Evolutionary conservation across 768 basidiomycete species (phyloP), one percentile per base, ranked within the genome.

Genomic region (Suillus sp.): DNA sequence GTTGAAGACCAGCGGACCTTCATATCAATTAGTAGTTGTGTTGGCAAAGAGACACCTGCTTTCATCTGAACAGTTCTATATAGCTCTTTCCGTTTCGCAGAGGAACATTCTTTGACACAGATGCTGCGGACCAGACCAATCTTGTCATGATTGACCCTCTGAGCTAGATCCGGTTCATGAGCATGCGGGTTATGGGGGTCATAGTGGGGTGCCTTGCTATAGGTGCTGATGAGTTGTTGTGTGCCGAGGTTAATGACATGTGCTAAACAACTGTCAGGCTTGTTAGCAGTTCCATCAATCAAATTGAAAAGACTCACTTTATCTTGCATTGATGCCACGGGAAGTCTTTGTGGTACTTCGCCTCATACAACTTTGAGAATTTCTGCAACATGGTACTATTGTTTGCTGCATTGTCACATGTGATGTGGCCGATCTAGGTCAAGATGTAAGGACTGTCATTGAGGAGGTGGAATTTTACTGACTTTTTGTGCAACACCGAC

Each of bases 321-420:
- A 47, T 47, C 22, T 47, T 47, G 45, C 1, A 1, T 7, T 9
- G 4, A 0, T 4, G 45, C 45, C 45, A 47, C 22, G 45, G 45
- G 9, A 13, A 47, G 11, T 22, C 45, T 2, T 47, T 47, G n/a
- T 1, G 22, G 22, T 13, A 22, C 45, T 1, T 47, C 14, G 10
- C 1, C 45, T 67, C 51, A 30, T 40, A 43, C 7, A 66, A 34
- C 1, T 45, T 16, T 0, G 61, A 67, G 54, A 80, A 71, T 22
- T 72, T 64, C 2, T 38, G n/a, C 53, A 79, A 61, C 77, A 78
- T 79, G 0, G 79, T 79, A 34, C 43, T 61, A 61, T 80, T 80
- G 64, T 78, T 79, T 13, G 45, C 61, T 1, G 77, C 78, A 65
- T 79, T 80, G 61, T 80, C 73, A 61, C 73, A 78, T 0, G 78